phyloP scores from a whole-genome alignment of 2,329 filamentous ascomycete species.

The Corniculantispora saksenae region DNA sequence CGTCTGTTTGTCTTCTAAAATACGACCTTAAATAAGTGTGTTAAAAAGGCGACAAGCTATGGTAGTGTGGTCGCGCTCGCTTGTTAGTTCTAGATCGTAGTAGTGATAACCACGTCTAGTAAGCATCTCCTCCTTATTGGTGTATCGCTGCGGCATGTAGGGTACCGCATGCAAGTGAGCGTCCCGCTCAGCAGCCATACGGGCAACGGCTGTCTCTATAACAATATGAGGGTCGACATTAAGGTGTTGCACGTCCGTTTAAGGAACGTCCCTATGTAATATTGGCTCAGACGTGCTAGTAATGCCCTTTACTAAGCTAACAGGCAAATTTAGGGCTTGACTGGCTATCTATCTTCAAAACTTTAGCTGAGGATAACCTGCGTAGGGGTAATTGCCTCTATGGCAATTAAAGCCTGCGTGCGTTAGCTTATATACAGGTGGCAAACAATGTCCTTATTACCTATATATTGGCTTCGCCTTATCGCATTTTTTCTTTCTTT shows the following conservation, averaged over 20 bases:
- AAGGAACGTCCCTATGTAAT: too few species aligned
- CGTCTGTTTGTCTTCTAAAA: conserved; percentile 68
- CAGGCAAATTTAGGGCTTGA: too few species aligned
- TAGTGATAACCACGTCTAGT: conserved; percentile 74
- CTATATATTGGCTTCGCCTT: conserved; percentile 90
- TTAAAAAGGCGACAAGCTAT: conserved; percentile 85
- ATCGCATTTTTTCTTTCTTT: conserved; percentile 96
- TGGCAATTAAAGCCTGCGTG: conserved; percentile 79
- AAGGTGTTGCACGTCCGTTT: too few species aligned
- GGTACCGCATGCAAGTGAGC: not conserved
- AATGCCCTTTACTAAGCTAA: too few species aligned
- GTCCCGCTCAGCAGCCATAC: conserved; percentile 39
- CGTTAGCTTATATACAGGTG: conserved; percentile 20
- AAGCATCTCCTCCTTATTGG: conserved; percentile 93
- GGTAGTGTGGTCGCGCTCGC: conserved; percentile 86
- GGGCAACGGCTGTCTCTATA: conserved; percentile 59
- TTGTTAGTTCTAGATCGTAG: conserved; percentile 73
- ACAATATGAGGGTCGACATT: too few species aligned
- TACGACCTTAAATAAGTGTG: conserved; percentile 66
- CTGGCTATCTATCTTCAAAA: conserved; percentile 57
- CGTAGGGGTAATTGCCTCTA: conserved; percentile 87
- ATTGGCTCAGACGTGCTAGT: too few species aligned
- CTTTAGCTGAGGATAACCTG: conserved; percentile 82
- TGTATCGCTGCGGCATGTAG: conserved; percentile 46
- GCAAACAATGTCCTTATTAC: conserved; percentile 35